Percentiles rank a stretch among this genome's conserved stretches.
Evolutionary conservation across 257 asterid genomes (phyloP).

Genomic region (Solanum paucissectum): DNA sequence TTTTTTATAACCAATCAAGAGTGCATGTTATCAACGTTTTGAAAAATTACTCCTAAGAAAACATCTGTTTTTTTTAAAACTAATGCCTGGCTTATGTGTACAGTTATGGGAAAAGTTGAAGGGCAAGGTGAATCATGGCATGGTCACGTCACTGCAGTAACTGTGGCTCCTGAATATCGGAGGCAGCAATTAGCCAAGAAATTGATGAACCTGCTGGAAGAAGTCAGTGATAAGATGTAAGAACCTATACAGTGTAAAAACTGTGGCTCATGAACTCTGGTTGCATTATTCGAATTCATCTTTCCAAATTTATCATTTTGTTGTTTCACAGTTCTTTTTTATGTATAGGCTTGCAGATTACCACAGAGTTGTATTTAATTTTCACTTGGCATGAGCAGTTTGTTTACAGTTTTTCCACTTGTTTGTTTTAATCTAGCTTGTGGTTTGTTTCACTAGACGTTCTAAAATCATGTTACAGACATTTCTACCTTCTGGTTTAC

Average conservation of each 20-base stretch:
- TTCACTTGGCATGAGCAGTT: not conserved
- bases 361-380: not conserved
- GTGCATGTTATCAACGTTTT: not conserved
- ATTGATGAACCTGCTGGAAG: slow-evolving; percentile 85
- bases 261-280: not conserved
- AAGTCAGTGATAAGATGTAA: slow-evolving; percentile 84
- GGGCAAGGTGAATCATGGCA: slow-evolving; percentile 99
- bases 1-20: not conserved
- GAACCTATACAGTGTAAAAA: not conserved
- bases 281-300: not conserved
- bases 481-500: not conserved
- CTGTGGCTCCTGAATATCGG: slow-evolving; percentile 85
- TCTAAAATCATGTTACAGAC: not conserved
- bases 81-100: not conserved
- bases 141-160: slow-evolving; percentile 91
- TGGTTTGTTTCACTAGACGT: not conserved
- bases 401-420: not conserved
- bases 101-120: slow-evolving; percentile 99
- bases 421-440: not conserved
- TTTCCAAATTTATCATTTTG: not conserved
- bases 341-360: not conserved
- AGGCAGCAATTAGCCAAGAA: slow-evolving; percentile 95
- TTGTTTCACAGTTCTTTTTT: not conserved
- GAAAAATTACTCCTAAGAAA: not conserved
- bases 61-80: not conserved